These are phyloP conservation scores for Martensiomyces pterosporus DNA, from an alignment of 192 early-diverging fungal species.

Conservation along the genomic window DNA sequence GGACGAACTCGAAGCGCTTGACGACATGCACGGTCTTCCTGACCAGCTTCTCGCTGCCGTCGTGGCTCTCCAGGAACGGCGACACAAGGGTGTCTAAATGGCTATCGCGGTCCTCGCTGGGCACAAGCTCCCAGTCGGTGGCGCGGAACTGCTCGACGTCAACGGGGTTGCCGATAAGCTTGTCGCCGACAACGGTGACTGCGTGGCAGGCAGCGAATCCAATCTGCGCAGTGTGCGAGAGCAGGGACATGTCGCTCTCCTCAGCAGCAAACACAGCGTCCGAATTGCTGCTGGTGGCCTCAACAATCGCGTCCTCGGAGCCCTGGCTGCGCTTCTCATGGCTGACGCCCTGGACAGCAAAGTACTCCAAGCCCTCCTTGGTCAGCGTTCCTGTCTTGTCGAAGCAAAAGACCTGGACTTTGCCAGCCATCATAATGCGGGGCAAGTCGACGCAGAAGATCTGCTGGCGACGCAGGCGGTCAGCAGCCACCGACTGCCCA, in stretches of 20 bases:
- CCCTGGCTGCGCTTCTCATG: no score
- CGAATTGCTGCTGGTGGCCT: no score
- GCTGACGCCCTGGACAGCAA: constrained; percentile 46
- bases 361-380: constrained; percentile 66
- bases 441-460: constrained; percentile 72
- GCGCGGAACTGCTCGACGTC: constrained; percentile 75
- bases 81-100: constrained; percentile 54
- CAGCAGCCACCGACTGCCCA: constrained; percentile 66
- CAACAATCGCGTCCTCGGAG: no score
- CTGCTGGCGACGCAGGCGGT: constrained; percentile 57
- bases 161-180: constrained; percentile 68
- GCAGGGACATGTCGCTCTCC: constrained; percentile 16
- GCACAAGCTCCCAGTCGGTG: constrained; percentile 51
- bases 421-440: constrained; percentile 69
- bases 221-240: constrained; percentile 27
- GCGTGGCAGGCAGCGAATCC: constrained; percentile 65
- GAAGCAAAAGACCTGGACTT: constrained; percentile 73
- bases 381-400: constrained; percentile 81
- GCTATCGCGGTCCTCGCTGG: constrained; percentile 3
- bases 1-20: constrained; percentile 74
- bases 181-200: constrained; percentile 53
- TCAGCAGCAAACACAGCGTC: constrained; percentile 13
- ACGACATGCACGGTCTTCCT: constrained; percentile 49
- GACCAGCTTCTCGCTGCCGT: constrained; percentile 16
- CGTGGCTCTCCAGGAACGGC: constrained; percentile 25